Evolutionary conservation across 257 asterid genomes (phyloP), one percentile per base, ranked within the genome.

Genomic region (Sherardia arvensis): DNA sequence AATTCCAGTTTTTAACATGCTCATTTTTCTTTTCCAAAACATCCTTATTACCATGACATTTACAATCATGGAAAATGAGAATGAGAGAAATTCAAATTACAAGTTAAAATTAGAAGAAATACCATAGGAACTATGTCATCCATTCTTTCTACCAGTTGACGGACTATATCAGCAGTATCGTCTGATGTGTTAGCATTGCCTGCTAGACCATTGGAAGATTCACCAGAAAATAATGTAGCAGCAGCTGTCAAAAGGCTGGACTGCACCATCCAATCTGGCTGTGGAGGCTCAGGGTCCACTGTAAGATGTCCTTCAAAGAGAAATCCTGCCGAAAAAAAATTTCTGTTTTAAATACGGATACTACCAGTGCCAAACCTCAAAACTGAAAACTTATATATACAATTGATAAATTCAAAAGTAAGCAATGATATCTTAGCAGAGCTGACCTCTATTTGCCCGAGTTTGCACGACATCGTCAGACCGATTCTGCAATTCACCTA

Each of bases 291-390:
- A 18, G 83, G 84, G 71, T 93, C 97, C 17, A 90, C 96, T 21
- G 99, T 90, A 28, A 93, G 95, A 75, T 93, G 99, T 76, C 99
- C 99, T 79, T 93, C 99, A 63, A 93, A 93, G 57, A 93, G 82
- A 76, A 77, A 93, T 45, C 99, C 99, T 93, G 87, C 63, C 77
- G 38, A 38, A 59, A 62, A 43, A 54, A 36, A 45, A 11, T 38
- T 55, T 22, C 23, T 34, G 23, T 38, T 32, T 26, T 4, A 10
- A 43, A 40, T 26, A 28, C 1, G 38, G 33, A 18, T 43, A 53
- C 49, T 32, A 7, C 10, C 34, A 38, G 12, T 58, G 57, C 67
- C 54, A 79, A 53, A 28, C 28, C 53, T 53, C 64, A 74, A 38
- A 20, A 66, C 21, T 63, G 25, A 60, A 18, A 18, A 11, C 20